Base-by-base conservation (phyloP, 1,284 basidiomycete species). In the Farysia itapuensis region DNA sequence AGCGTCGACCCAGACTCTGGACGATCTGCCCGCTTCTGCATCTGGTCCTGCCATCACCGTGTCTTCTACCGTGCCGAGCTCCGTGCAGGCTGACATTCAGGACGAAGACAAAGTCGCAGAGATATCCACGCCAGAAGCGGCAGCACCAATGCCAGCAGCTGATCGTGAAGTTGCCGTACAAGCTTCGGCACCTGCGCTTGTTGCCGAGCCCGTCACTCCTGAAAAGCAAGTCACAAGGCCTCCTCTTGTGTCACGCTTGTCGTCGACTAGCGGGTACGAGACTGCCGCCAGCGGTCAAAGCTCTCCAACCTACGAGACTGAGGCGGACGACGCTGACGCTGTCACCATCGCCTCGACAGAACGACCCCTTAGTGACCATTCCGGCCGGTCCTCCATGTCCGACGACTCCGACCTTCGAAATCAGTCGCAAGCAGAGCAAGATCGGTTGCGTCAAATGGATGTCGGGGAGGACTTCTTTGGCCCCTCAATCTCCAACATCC, bases 401-500 rank as follows among this genome's bases (percentile, higher is more conserved):
- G 4, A 66, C 4, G 65, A 72, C 35, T 65, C 43, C 4, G 68
- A 70, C 7, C 61, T 72, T 23, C 48, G 45, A 28, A 51, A 39
- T 14, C 43, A 49, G n/a, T 52, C 68, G 14, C 43, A 54, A n/a
- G 66, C 60, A 11, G 70, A 72, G 23, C 66, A 67, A 45, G 56
- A 72, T 23, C 58, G 70, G n/a, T 41, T 72, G 6, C 58, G 70
- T 4, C 48, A 39, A 33, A 70, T 72, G 64, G 69, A 70, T 13
- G 59, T 72, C 19, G 70, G 70, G 13, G 70, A 72, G 19, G 70
- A 72, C 46, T 72, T 72, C 51, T 72, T 72, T 21, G 70, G 70
- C 4, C 66, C 56, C 6, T 53, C 53, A 4, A 39, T 72, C 14
- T 45, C 52, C 16, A 42, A 39, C 22, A 42, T 72, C 19, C 44